phyloP scores from a whole-genome alignment of 2,329 filamentous ascomycete genomes.

The Cercospora sp. region DNA sequence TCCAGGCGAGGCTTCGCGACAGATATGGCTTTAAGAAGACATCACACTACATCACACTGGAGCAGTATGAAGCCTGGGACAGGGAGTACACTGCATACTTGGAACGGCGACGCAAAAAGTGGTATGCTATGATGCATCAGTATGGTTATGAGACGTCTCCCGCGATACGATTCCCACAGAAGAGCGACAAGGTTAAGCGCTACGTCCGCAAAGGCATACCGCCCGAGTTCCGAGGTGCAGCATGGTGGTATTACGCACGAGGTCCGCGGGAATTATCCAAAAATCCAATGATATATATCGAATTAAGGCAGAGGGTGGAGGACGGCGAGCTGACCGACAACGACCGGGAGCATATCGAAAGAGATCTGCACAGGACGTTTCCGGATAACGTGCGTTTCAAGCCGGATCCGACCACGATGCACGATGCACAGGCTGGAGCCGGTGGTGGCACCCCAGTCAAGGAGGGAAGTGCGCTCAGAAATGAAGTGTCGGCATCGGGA shows the following conservation, averaged over 20 bases:
- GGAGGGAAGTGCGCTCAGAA: constrained; percentile 19
- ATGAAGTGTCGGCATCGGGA: constrained; percentile 16
- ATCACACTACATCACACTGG: constrained; percentile 72
- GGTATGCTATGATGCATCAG: constrained; percentile 74
- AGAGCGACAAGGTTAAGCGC: constrained; percentile 79
- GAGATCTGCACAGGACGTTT: constrained; percentile 90
- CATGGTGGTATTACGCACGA: constrained; percentile 95
- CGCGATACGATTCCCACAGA: constrained; percentile 76
- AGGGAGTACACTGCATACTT: constrained; percentile 72
- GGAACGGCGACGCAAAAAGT: constrained; percentile 74
- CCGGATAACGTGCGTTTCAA: constrained; percentile 93
- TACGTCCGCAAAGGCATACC: constrained; percentile 93
- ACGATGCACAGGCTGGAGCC: constrained; percentile 34
- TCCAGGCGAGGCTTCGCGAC: constrained; percentile 58
- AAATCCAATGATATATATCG: constrained; percentile 73
- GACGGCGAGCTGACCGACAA: constrained; percentile 61
- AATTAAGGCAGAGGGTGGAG: constrained; percentile 67
- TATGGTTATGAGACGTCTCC: constrained; percentile 67
- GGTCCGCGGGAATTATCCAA: constrained; percentile 76
- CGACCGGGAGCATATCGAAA: constrained; percentile 87
- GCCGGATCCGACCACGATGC: constrained; percentile 52
- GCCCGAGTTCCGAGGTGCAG: constrained; percentile 88
- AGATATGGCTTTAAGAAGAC: constrained; percentile 91
- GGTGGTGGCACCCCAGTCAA: constrained; percentile 29
- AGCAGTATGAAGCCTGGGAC: constrained; percentile 83